These are phyloP conservation scores for Teratosphaeria gauchensis DNA, from an alignment of 2,329 filamentous ascomycete species.

Conservation along the genomic window DNA sequence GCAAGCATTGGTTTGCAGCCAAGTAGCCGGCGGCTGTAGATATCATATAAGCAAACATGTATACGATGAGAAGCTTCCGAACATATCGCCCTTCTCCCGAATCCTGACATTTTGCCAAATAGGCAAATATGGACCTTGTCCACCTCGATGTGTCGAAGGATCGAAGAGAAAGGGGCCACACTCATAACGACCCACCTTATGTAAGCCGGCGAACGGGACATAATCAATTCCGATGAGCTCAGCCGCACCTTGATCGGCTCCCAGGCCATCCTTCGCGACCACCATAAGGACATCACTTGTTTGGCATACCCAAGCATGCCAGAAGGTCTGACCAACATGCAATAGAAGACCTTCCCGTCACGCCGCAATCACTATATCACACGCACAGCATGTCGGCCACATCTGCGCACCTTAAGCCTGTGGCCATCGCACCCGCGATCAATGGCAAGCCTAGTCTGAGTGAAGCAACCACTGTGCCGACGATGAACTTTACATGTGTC, in stretches of 20 bases:
- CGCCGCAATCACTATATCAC: neutral
- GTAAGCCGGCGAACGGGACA: neutral
- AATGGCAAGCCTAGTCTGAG: neutral
- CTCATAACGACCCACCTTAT: neutral
- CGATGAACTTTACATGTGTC: constrained; percentile 23
- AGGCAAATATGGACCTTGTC: neutral
- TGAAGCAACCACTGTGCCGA: neutral
- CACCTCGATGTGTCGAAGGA: too few relatives aligned
- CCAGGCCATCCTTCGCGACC: neutral
- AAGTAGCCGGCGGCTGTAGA: neutral
- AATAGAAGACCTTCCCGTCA: neutral
- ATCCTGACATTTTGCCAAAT: neutral
- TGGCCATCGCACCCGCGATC: constrained; percentile 6
- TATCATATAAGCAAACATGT: neutral
- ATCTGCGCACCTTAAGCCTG: neutral
- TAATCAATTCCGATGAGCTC: neutral
- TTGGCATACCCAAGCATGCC: too few relatives aligned
- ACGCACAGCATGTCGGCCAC: neutral
- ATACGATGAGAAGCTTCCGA: neutral
- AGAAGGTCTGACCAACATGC: neutral
- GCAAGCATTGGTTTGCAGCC: neutral
- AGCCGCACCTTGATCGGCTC: neutral
- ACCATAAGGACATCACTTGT: neutral
- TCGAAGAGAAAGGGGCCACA: too few relatives aligned
- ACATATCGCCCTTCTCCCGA: neutral